Evolutionary conservation across 768 basidiomycete genomes (phyloP), one percentile per base, ranked within the genome.

Genomic region (Mycena maculata): DNA sequence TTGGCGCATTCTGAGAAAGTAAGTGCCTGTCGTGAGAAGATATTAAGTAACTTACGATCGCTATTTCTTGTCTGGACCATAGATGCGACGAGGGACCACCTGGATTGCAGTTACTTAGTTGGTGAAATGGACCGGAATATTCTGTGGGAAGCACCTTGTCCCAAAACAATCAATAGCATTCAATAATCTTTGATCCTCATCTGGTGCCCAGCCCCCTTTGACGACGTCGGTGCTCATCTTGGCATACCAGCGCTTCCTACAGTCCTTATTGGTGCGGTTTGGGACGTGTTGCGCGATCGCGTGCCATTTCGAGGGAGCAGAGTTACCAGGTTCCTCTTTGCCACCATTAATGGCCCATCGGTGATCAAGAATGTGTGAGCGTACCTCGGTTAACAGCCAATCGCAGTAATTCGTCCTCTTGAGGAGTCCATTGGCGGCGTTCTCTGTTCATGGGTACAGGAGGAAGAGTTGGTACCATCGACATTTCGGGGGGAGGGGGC

Each of bases 171-270:
- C 84, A 39, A 88, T 87, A 23, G 86, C 87, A 68, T 84, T 82
- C 52, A 87, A 82, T 12, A 88, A 78, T 38, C 84, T 82, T 75
- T 87, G 85, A 66, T 88, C 87, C 72, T 88, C 87, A 58, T 88
- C 87, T 7, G 86, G 84, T 3, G 86, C 82, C 87, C 87, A 88
- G 12, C 87, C 87, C 48, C 87, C 87, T 72, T 88, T 88, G 30
- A 87, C 85, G 27, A 88, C 86, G 74, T 86, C 85, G 16, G 86
- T 85, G 63, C 86, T 86, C 87, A 88, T 88, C 78, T 87, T 88
- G 1, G 87, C 86, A 67, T 87, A 87, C 87, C 87, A 88, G 15
- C 87, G 81, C 73, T 88, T 88, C 69, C 87, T 82, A 74, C 87
- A 88, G 73, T 88, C 87, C 71, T 88, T 88, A 80, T 88, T 88